These are phyloP conservation scores for Cryptococcus hybrid DNA, from an alignment of 1,284 basidiomycete genomes.

Conservation along the genomic window DNA sequence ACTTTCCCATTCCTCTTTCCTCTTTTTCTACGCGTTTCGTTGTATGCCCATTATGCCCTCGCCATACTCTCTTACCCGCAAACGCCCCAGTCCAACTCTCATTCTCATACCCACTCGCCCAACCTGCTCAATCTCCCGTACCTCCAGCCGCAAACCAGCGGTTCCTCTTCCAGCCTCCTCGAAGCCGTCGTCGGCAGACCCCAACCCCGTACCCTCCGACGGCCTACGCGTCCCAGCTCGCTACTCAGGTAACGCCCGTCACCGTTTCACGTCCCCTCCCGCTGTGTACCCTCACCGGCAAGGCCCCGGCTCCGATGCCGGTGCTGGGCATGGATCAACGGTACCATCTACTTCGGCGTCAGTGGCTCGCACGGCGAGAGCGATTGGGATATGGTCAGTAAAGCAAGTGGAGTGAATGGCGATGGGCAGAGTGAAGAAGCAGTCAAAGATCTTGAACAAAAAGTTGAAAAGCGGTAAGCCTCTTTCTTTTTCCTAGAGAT, in stretches of 20 bases:
- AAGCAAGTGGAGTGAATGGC: conserved; percentile 15
- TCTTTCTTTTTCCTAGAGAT: too few species aligned
- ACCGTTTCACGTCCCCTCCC: too few species aligned
- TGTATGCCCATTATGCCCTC: too few species aligned
- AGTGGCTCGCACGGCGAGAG: conserved; percentile 3
- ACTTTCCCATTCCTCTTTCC: too few species aligned
- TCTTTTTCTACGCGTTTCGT: too few species aligned
- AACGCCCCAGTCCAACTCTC: neutral
- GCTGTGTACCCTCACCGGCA: too few species aligned
- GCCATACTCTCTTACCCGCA: too few species aligned
- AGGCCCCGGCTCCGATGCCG: too few species aligned
- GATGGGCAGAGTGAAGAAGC: conserved; percentile 17
- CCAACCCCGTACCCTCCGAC: neutral
- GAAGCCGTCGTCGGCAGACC: conserved; percentile 38
- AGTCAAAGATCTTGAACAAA: conserved; percentile 41
- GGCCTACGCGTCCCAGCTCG: neutral
- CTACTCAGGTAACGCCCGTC: neutral
- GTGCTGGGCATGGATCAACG: neutral
- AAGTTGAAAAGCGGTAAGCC: conserved; percentile 43
- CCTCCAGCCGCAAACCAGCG: conserved; percentile 13
- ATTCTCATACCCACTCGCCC: neutral
- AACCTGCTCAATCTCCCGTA: conserved; percentile 10
- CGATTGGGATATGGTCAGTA: conserved; percentile 31
- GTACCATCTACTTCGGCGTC: neutral
- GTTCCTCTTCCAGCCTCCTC: conserved; percentile 31